Base-by-base conservation (phyloP, 1,139 yeast species). In the Suhomyces atakaporum region DNA sequence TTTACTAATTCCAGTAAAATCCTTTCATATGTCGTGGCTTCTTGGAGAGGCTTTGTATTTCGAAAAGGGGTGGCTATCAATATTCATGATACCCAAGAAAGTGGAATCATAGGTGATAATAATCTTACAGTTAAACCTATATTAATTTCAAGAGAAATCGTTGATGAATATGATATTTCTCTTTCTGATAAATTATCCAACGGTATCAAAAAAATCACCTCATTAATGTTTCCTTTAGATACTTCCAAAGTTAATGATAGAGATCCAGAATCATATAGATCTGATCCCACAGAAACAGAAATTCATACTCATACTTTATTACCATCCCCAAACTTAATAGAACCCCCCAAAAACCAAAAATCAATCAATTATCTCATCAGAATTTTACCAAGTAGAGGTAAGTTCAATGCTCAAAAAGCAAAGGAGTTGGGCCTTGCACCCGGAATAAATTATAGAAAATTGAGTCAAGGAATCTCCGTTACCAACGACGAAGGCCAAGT, bases 1-100 rank as follows among this genome's bases (percentile, higher is more conserved):
- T 68, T 58, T 41, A 55, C 70, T n/a, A 61, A 56, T 42, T 58
- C 62, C 16, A 60, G 69, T 6, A 58, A 63, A 29, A 50, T 80
- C 19, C 50, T 73, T 22, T 67, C 74, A 28, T 84, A 77, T 58
- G 69, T 78, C 31, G 77, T 82, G 13, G 75, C 89, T 3, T 78
- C 92, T 0, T 89, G 97, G 96, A 71, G 96, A 46, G 80, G 80
- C 45, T 90, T 90, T 62, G 88, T 89, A n/a, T 88, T 86, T 57
- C 75, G 96, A 47, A 77, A 81, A 47, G 94, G 94, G 3, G 75
- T 86, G 33, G 70, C 75, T 28, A 58, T 88, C 37, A 63, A 60
- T n/a, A 63, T 78, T 7, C 59, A 61, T 5, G 69, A 62, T 11
- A 54, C 73, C 2, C 26, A 33, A 7, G 63, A 69, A 10, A 56